These are phyloP conservation scores for Spiraea crenata DNA, from an alignment of 331 rosid genomes.

Conservation along the genomic window DNA sequence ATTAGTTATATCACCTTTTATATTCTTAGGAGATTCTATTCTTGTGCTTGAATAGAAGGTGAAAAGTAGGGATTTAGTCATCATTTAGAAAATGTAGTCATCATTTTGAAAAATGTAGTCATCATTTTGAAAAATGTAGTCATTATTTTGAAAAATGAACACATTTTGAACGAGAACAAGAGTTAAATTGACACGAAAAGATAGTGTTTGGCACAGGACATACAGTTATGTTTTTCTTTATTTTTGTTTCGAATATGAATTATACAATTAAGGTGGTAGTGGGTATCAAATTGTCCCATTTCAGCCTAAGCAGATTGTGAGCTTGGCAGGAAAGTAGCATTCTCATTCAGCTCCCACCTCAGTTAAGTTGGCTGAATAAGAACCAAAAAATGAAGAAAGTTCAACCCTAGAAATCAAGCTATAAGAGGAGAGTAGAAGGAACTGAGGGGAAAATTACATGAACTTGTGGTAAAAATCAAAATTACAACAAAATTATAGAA, in stretches of 20 bases:
- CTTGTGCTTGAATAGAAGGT: too few species aligned
- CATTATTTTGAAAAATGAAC: not conserved
- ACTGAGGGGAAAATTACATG: constrained; percentile 27
- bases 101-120: too few species aligned
- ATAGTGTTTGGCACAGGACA: not conserved
- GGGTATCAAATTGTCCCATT: constrained; percentile 19
- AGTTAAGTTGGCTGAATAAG: constrained; percentile 32
- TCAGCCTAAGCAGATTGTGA: constrained; percentile 26
- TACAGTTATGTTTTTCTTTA: constrained; percentile 38
- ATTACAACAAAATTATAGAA: not conserved
- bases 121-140: too few species aligned
- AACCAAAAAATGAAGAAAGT: constrained; percentile 16
- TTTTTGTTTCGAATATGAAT: constrained; percentile 33
- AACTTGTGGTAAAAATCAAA: constrained; percentile 20
- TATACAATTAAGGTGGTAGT: constrained; percentile 36
- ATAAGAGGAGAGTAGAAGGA: constrained; percentile 21
- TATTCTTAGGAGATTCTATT: too few species aligned
- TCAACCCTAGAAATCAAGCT: constrained; percentile 33
- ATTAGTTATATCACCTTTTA: not conserved
- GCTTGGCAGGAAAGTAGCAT: constrained; percentile 23
- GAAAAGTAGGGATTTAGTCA: too few species aligned
- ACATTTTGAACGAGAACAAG: not conserved
- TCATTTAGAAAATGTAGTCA: too few species aligned
- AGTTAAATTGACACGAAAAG: not conserved
- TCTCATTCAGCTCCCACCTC: constrained; percentile 26